Percentiles rank a stretch among this genome's conserved stretches.
Conservation (phyloP, 1,139 yeast genomes). For the Blastobotrys malaysiensis region DNA sequence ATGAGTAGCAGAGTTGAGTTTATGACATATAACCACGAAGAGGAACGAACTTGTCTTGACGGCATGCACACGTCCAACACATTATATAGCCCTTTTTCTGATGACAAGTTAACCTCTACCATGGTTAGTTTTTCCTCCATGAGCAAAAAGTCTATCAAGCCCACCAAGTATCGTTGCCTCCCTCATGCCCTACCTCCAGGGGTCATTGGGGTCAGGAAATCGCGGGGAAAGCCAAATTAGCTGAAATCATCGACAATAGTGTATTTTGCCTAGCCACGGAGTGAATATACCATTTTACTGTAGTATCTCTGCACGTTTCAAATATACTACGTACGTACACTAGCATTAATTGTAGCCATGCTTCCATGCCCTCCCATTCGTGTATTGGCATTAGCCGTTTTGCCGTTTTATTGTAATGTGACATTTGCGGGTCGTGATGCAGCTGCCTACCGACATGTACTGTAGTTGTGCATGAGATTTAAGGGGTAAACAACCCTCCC, state of each 20-base stretch:
- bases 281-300: not conserved
- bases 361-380: not conserved
- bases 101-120: not conserved
- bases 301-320: too few relatives aligned
- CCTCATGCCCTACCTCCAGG: not conserved
- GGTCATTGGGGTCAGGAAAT: not conserved
- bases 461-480: not conserved
- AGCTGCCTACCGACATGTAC: not conserved
- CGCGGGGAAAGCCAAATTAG: not conserved
- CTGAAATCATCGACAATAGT: too few relatives aligned
- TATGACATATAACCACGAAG: constrained; percentile 9
- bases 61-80: not conserved
- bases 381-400: not conserved
- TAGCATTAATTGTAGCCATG: too few relatives aligned
- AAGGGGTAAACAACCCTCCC: constrained; percentile 1
- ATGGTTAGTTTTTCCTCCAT: not conserved
- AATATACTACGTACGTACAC: too few relatives aligned
- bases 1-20: constrained; percentile 3
- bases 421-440: not conserved
- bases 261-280: too few relatives aligned
- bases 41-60: not conserved
- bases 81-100: not conserved
- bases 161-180: not conserved
- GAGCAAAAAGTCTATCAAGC: not conserved
- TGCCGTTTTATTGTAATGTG: not conserved